Conservation (phyloP, 148 eudicot species). For the Chenopodium formosanum region DNA sequence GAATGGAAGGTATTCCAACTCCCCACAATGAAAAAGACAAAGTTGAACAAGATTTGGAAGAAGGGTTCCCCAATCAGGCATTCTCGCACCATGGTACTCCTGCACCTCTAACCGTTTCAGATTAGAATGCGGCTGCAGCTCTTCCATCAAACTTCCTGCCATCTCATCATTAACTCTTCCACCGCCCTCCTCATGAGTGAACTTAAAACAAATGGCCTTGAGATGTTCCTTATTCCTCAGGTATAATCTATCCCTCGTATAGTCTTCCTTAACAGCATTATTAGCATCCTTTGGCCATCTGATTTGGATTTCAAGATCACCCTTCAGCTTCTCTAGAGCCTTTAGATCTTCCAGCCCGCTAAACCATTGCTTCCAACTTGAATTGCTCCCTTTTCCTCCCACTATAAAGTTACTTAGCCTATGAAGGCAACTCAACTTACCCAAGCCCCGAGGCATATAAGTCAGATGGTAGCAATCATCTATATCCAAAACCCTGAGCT, state of each 20-base stretch:
- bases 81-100: neutral
- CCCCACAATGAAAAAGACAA: neutral
- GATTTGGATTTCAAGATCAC: neutral
- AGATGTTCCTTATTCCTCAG: neutral
- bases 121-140: neutral
- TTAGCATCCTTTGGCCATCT: neutral
- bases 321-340: neutral
- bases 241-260: neutral
- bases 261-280: neutral
- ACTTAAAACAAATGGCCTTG: neutral
- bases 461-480: neutral
- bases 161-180: neutral
- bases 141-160: neutral
- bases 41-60: neutral
- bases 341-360: neutral
- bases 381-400: neutral
- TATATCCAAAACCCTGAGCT: slow-evolving; percentile 2
- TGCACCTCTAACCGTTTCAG: neutral
- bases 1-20: neutral
- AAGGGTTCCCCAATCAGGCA: neutral
- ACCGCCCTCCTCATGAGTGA: neutral
- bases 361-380: neutral
- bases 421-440: neutral
- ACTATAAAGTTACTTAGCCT: neutral
- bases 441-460: neutral